Conservation (phyloP, 768 basidiomycete species). For the Trametes sanguinea region DNA sequence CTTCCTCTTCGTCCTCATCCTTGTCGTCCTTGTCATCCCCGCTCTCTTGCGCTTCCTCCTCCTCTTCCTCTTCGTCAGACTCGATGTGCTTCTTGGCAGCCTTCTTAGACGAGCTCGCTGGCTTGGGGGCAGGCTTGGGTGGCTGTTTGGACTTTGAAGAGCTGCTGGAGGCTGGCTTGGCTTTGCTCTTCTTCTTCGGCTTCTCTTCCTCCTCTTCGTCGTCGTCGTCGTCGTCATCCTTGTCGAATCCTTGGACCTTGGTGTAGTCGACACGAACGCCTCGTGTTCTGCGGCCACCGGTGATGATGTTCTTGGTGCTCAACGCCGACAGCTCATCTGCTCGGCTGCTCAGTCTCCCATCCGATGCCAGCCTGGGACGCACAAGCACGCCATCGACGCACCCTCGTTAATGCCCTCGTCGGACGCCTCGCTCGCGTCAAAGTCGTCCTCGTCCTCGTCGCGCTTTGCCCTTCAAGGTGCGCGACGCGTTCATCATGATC, state of each 20-base stretch:
- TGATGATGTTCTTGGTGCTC: conserved; percentile 58
- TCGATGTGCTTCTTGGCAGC: conserved; percentile 22
- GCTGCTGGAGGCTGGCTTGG: conserved; percentile 7
- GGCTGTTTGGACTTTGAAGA: conserved; percentile 20
- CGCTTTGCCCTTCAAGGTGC: conserved; percentile 28
- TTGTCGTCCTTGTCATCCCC: conserved; percentile 44
- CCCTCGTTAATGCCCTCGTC: conserved; percentile 33
- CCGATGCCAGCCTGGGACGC: too few species aligned
- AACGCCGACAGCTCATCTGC: conserved; percentile 48
- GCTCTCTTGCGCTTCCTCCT: conserved; percentile 42
- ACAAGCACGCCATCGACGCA: conserved; percentile 2
- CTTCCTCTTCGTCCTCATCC: conserved; percentile 41
- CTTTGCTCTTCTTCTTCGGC: conserved; percentile 39
- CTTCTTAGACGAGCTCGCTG: conserved; percentile 21
- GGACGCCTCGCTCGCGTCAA: conserved; percentile 25
- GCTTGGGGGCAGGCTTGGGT: conserved; percentile 22
- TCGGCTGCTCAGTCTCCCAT: background rate
- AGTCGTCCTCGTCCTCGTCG: conserved; percentile 32
- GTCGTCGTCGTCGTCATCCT: conserved; percentile 31
- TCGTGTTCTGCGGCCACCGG: conserved; percentile 64
- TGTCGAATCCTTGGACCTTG: conserved; percentile 30
- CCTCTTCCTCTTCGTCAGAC: conserved; percentile 50
- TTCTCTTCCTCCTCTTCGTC: conserved; percentile 54
- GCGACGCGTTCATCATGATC: conserved; percentile 1
- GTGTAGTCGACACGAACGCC: conserved; percentile 76